Conservation (phyloP, 2,329 filamentous ascomycete species). For the Pseudogymnoascus sp. region DNA sequence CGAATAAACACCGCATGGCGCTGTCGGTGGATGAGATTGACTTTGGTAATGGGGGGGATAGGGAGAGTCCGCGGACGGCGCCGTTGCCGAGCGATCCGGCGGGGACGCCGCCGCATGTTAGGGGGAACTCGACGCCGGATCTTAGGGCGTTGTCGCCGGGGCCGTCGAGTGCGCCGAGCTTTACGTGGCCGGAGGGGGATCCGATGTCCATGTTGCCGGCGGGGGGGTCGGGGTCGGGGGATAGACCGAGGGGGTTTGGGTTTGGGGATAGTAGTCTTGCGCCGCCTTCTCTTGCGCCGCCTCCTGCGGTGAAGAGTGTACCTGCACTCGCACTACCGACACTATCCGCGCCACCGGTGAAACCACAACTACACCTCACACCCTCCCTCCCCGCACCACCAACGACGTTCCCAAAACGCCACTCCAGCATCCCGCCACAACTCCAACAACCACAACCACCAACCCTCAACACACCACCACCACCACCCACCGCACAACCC, state of each 20-base stretch:
- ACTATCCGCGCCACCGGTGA: no score
- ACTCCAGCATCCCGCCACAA: background rate
- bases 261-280: background rate
- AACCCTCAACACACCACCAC: background rate
- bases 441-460: background rate
- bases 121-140: conserved; percentile 46
- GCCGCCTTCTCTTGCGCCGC: background rate
- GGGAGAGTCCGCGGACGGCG: conserved; percentile 50
- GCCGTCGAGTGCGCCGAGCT: conserved; percentile 58
- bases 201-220: conserved; percentile 23
- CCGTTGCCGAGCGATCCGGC: conserved; percentile 48
- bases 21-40: conserved; percentile 52
- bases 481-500: background rate
- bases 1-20: conserved; percentile 51
- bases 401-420: background rate
- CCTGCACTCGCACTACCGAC: background rate
- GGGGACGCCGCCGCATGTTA: conserved; percentile 37
- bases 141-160: conserved; percentile 42
- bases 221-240: background rate
- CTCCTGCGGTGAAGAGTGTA: background rate
- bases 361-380: background rate
- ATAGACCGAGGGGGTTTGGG: background rate
- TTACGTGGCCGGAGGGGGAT: conserved; percentile 48
- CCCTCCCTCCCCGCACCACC: background rate
- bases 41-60: conserved; percentile 30